Evolutionary conservation across 1,284 basidiomycete genomes (phyloP).

Genomic region (Schizophyllum commune): DNA sequence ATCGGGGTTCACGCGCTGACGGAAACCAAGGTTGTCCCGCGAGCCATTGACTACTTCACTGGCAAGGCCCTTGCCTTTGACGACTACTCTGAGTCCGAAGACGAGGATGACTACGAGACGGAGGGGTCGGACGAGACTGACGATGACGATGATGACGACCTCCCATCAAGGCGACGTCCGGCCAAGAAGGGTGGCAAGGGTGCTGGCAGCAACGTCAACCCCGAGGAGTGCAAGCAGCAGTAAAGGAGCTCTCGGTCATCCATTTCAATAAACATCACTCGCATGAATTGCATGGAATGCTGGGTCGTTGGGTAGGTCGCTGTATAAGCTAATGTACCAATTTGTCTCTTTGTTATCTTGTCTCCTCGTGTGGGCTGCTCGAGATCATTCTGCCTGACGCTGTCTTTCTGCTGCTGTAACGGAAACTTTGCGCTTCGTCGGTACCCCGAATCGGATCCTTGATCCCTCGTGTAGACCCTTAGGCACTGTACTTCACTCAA

Average conservation of each 20-base stretch:
- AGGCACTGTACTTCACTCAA: no score
- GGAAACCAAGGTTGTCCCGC: slow-evolving; percentile 73
- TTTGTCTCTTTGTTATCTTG: neutral
- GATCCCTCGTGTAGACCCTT: no score
- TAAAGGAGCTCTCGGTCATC: slow-evolving; percentile 23
- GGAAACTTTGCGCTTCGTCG: neutral
- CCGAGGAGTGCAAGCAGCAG: slow-evolving; percentile 85
- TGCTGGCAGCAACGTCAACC: slow-evolving; percentile 44
- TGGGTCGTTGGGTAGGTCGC: neutral
- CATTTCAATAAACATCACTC: neutral
- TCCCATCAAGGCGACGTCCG: neutral
- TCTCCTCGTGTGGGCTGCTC: neutral
- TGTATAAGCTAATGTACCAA: neutral
- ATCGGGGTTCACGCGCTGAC: neutral
- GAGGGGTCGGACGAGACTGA: slow-evolving; percentile 51
- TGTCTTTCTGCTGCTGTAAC: neutral
- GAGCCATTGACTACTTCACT: slow-evolving; percentile 93
- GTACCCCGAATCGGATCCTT: neutral
- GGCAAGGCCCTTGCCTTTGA: slow-evolving; percentile 94
- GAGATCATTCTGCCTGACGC: neutral
- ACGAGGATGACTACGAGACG: slow-evolving; percentile 34
- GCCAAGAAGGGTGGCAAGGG: slow-evolving; percentile 16
- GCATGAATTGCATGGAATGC: neutral
- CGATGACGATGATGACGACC: neutral
- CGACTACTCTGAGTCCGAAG: slow-evolving; percentile 59